Base-by-base conservation (phyloP, 1,139 yeast species). In the Suhomyces chickasaworum region DNA sequence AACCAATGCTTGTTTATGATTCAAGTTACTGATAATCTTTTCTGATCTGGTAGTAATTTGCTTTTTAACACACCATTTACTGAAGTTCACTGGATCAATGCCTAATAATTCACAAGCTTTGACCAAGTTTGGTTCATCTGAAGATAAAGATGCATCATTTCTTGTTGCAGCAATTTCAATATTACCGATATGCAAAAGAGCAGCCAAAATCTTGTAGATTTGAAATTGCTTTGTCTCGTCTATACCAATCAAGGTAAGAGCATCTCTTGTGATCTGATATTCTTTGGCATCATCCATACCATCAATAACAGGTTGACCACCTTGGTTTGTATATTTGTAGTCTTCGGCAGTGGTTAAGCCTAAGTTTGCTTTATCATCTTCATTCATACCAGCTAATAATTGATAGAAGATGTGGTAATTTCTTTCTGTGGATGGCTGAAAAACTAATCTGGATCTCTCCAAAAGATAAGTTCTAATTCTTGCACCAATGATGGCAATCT, bases 351-450 rank as follows among this genome's bases (percentile, higher is more conserved):
- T 61, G 1, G 83, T 75, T 53, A 93, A 78, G 20, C 85, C 80
- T 50, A 89, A 76, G 48, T 73, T 68, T 25, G 73, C 62, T 54
- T 83, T 86, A 48, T 81, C 80, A 29, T 78, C 86, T 6, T 73
- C 77, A 34, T 80, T 65, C 60, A 91, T 77, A 49, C 99, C 99
- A 25, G 84, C 83, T 60, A 91, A 74, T 53, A 93, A 66, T 71
- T 93, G 99, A 69, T 93, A 95, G 64, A 93, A 93, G 45, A 93
- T 91, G 63, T 93, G 99, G 66, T 93, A 93, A 64, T 93, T 93
- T 67, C 99, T 81, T 69, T 93, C 99, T 9, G 80, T 73, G 13
- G 77, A 64, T 2, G 98, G 98, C 68, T 93, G 99, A 68, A 89
- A 91, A 2, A 93, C 98, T 58, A 93, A 77, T 66, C 99, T 82